Base-by-base conservation (phyloP, 129 eudicot genomes). In the Escallonia herrerae region DNA sequence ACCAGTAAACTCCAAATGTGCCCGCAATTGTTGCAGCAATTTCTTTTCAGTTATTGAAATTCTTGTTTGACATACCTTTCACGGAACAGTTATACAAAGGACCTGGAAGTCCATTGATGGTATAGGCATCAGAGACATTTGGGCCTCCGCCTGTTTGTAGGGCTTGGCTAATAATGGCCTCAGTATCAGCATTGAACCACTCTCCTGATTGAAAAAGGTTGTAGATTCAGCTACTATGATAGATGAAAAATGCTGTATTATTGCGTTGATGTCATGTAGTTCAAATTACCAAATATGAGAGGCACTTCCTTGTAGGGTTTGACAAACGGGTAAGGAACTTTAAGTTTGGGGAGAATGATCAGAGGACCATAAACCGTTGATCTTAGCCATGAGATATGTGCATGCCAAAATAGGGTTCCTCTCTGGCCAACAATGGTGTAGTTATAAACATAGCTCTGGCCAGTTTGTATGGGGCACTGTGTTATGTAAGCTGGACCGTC, bases 81-180 rank as follows among this genome's bases (percentile, higher is more conserved):
- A 62, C 22, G 0, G 86, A 81, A 51, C 83, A 81, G 15, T 81
- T 81, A 55, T 80, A 80, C 46, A 75, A 59, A 9, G 81, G 84
- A 2, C 84, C 81, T 8, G 84, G 84, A 37, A 81, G 86, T 47
- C 86, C 83, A 41, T 81, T 81, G 11, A 81, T 67, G 12, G 82
- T 77, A 48, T 76, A 81, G 46, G 86, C 86, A 69, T 81, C 86
- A 4, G 86, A 81, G n/a, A 81, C 83, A 46, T 75, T 75, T 10
- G 75, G 75, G 8, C 80, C 75, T 15, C 80, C 75, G 48, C 80
- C 80, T 15, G 75, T 75, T 63, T 57, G 65, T 57, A 63, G 40
- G 62, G 80, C 80, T 51, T 68, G 80, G 15, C 12, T 66, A 37
- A 81, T 69, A 5, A 77, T 77, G 39, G 86, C 82, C 52, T 81